Conservation (phyloP, 352 stramenopile species). For the Phytophthora cactorum region DNA sequence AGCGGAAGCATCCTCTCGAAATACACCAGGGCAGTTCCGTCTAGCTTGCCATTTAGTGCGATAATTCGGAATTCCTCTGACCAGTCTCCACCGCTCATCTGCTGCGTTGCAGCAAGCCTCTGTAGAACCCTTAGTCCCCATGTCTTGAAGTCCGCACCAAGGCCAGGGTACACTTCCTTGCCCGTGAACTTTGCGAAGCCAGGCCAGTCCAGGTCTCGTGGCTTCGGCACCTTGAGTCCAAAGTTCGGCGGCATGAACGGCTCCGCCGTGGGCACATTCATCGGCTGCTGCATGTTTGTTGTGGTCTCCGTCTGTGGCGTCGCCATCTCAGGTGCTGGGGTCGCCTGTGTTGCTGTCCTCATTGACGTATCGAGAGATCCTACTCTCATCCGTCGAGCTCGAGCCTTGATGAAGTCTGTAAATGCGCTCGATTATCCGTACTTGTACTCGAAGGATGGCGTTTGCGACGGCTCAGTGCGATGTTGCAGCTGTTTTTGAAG, state of each 20-base stretch:
- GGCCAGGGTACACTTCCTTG: slow-evolving; percentile 9
- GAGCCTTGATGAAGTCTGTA: not conserved
- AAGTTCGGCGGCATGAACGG: not conserved
- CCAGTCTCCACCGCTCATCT: slow-evolving; percentile 4
- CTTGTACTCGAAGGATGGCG: no score
- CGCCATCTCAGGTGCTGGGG: no score
- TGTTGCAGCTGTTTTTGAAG: no score
- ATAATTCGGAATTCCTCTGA: slow-evolving; percentile 7
- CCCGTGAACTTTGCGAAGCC: slow-evolving; percentile 6
- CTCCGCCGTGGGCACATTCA: not conserved
- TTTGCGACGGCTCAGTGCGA: no score
- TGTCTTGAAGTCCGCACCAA: slow-evolving; percentile 8
- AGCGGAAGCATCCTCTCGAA: slow-evolving; percentile 3
- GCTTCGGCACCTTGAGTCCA: slow-evolving; percentile 2
- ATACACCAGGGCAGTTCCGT: slow-evolving; percentile 2
- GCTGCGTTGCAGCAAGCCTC: slow-evolving; percentile 1
- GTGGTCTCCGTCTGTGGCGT: not conserved
- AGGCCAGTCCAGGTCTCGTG: not conserved
- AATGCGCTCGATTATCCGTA: not conserved
- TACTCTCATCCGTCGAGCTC: not conserved
- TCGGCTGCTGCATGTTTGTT: not conserved
- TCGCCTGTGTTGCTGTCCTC: not conserved
- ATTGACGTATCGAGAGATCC: slow-evolving; percentile 1
- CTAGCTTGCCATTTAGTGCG: slow-evolving; percentile 6
- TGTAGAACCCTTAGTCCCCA: slow-evolving; percentile 11